Base-by-base conservation (phyloP, 805 yeast species). In the Starmerella riodocensis region DNA sequence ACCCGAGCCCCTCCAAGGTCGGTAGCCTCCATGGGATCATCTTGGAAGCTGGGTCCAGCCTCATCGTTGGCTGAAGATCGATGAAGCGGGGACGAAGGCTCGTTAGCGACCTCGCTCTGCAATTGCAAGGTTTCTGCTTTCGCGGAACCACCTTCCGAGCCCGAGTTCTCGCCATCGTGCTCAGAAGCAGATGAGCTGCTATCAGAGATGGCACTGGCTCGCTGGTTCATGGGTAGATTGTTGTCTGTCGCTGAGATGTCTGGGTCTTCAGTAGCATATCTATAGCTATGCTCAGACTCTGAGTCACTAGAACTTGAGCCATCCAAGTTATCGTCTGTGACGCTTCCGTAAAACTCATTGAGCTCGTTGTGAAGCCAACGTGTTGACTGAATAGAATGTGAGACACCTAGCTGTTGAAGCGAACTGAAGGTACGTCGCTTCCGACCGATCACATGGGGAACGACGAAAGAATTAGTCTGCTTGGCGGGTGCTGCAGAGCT, bases 321-420 rank as follows among this genome's bases (percentile, higher is more conserved):
- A 4, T 30, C 47, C 8, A 49, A 54, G 13, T 51, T 47, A 14
- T 49, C 52, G 5, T 51, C 56, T 8, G 47, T 46, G n/a, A 49
- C 52, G 14, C 53, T 53, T 12, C 42, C 43, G 32, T 42, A 42
- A 19, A 45, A 41, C 2, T 39, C 34, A 18, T 23, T 24, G 18
- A 49, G 32, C 16, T 43, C 42, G 3, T 34, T 29, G 2, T 40
- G 37, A 14, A 29, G 21, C 49, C 49, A 39, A 2, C 42, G 19
- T 4, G 52, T 48, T 2, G 53, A 34, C 42, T 76, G 76, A 77
- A 86, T 80, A 36, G 78, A 76, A 43, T 82, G 69, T 1, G 91
- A 75, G 4, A 85, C 71, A 0, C 95, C 95, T 49, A 78, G 63
- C 43, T 73, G 74, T 53, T 81, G 91, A 37, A 84, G 57, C 37